phyloP scores from a whole-genome alignment of 2,329 filamentous ascomycete species.

The Fusarium camptoceras region DNA sequence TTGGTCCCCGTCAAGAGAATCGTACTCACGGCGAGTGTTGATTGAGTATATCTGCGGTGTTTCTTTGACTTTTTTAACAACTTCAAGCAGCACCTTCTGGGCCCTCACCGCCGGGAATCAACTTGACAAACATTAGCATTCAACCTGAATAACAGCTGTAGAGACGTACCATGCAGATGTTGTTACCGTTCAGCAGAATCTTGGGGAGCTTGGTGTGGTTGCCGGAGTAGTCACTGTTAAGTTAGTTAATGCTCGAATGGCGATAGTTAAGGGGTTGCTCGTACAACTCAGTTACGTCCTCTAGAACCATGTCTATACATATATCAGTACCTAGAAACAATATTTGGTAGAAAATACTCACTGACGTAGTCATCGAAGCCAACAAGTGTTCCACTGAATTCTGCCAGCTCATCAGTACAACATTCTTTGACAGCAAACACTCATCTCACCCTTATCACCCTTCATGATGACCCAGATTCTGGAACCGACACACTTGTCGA shows the following conservation, averaged over 20 bases:
- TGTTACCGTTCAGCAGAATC: slow-evolving; percentile 97
- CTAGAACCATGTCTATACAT: slow-evolving; percentile 90
- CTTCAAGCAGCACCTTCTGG: slow-evolving; percentile 57
- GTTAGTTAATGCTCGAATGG: slow-evolving; percentile 37
- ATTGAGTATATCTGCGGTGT: slow-evolving; percentile 7
- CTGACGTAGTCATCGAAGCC: slow-evolving; percentile 99
- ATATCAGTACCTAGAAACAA: slow-evolving; percentile 33
- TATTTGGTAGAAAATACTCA: slow-evolving; percentile 66
- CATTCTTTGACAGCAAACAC: background rate
- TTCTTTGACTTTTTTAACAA: slow-evolving; percentile 9
- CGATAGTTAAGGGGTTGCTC: slow-evolving; percentile 44
- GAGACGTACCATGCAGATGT: slow-evolving; percentile 92
- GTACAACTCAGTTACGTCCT: slow-evolving; percentile 97
- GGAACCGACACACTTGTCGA: slow-evolving; percentile 98
- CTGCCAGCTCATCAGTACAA: slow-evolving; percentile 60
- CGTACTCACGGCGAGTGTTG: slow-evolving; percentile 1
- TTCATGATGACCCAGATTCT: slow-evolving; percentile 99
- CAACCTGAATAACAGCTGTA: background rate
- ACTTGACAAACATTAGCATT: slow-evolving; percentile 57
- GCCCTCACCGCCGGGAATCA: slow-evolving; percentile 83
- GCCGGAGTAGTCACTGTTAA: slow-evolving; percentile 86
- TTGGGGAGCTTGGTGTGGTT: slow-evolving; percentile 90
- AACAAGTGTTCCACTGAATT: slow-evolving; percentile 93
- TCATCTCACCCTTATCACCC: slow-evolving; percentile 84
- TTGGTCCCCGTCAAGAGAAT: background rate